Percentiles rank a stretch among this genome's conserved stretches.
Evolutionary conservation across 306 rosid genomes (phyloP).

Genomic region (Quercus dentata): DNA sequence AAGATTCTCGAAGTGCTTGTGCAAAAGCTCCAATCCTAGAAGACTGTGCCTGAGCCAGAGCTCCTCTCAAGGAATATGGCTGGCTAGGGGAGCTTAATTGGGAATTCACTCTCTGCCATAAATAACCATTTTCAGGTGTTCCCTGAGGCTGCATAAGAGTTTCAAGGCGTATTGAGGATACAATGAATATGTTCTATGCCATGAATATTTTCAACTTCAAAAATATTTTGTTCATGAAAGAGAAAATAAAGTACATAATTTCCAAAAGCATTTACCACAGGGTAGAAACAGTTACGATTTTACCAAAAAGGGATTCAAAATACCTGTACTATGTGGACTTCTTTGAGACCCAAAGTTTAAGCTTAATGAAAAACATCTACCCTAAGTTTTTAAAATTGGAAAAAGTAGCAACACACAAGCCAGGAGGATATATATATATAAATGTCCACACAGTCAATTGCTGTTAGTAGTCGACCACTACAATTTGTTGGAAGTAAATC

Average conservation of each 20-base stretch:
- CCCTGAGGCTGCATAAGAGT: conserved; percentile 82
- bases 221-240: not conserved
- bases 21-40: conserved; percentile 99
- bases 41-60: conserved; percentile 97
- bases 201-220: not conserved
- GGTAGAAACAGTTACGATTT: not conserved
- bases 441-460: too few relatives aligned
- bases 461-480: not conserved
- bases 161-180: conserved; percentile 15
- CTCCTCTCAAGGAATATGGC: conserved; percentile 98
- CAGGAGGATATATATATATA: too few relatives aligned
- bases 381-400: not conserved
- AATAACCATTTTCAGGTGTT: conserved; percentile 86
- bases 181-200: not conserved
- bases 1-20: conserved; percentile 80
- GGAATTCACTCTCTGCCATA: conserved; percentile 95
- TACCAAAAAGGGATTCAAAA: not conserved
- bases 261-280: not conserved
- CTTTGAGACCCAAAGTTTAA: not conserved
- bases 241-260: not conserved
- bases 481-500: not conserved
- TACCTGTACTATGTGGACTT: not conserved
- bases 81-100: conserved; percentile 97
- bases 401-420: not conserved
- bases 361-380: not conserved